Evolutionary conservation across 352 stramenopile species (phyloP).

Genomic region (Pythium coloratum): DNA sequence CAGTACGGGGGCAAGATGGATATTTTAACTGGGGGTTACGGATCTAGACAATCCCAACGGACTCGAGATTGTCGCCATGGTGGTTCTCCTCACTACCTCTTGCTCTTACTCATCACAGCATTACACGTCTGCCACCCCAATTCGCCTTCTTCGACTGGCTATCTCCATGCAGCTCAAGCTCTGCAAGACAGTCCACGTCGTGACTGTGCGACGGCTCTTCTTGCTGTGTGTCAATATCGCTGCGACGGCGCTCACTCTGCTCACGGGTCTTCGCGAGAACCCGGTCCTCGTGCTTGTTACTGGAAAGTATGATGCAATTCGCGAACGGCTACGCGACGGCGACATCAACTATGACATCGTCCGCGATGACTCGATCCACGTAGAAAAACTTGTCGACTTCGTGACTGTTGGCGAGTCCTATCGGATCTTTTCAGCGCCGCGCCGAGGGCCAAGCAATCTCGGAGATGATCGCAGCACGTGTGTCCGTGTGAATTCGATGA

Average conservation of each 20-base stretch:
- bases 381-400: conserved; percentile 28
- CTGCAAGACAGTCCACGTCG: conserved; percentile 2
- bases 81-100: too few relatives aligned
- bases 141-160: too few relatives aligned
- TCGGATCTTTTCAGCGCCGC: conserved; percentile 30
- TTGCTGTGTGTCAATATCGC: conserved; percentile 18
- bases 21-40: too few relatives aligned
- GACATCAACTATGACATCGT: conserved; percentile 34
- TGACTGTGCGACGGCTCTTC: conserved; percentile 15
- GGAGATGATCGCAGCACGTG: conserved; percentile 33
- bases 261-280: conserved; percentile 28
- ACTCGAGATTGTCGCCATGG: too few relatives aligned
- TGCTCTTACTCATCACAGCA: too few relatives aligned
- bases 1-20: too few relatives aligned
- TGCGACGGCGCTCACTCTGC: conserved; percentile 22
- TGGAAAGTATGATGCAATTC: conserved; percentile 22
- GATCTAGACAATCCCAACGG: too few relatives aligned
- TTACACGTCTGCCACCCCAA: too few relatives aligned
- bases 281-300: conserved; percentile 21
- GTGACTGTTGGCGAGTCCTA: conserved; percentile 27
- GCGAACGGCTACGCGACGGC: conserved; percentile 17
- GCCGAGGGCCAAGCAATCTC: conserved; percentile 24
- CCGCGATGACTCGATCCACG: conserved; percentile 13
- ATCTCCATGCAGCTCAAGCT: conserved; percentile 7
- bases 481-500: conserved; percentile 37